phyloP scores from a whole-genome alignment of 2,329 filamentous ascomycete genomes.

The Waltergamsia citrina region DNA sequence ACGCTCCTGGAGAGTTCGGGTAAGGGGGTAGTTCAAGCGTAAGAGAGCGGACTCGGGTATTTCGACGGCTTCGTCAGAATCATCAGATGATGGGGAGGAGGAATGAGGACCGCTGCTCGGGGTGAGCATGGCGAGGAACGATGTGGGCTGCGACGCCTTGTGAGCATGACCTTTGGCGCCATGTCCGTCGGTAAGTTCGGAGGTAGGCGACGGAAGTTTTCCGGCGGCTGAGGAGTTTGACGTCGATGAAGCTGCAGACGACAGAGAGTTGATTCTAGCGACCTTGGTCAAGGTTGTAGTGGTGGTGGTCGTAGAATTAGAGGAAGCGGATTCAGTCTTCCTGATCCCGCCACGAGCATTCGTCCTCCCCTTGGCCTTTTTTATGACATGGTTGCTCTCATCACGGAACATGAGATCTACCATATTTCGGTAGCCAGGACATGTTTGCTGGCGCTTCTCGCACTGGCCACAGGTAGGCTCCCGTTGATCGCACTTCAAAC shows the following conservation, averaged over 20 bases:
- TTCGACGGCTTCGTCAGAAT: constrained; percentile 3
- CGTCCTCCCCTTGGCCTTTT: constrained; percentile 30
- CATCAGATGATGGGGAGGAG: constrained; percentile 8
- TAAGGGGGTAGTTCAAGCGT: constrained; percentile 7
- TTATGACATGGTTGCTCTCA: constrained; percentile 45
- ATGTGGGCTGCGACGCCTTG: constrained; percentile 3
- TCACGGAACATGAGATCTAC: constrained; percentile 50
- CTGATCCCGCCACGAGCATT: constrained; percentile 12
- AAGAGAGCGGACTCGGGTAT: constrained; percentile 1
- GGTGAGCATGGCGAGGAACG: constrained; percentile 14
- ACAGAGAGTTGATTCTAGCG: not conserved
- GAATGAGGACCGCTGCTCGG: constrained; percentile 8
- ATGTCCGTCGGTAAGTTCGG: not conserved
- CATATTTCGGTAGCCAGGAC: constrained; percentile 45
- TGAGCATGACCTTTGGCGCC: not conserved
- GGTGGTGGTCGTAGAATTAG: not conserved
- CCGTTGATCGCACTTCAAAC: constrained; percentile 39
- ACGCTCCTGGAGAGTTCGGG: constrained; percentile 26
- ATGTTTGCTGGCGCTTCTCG: constrained; percentile 38
- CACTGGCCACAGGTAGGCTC: constrained; percentile 45
- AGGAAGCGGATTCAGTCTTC: constrained; percentile 8
- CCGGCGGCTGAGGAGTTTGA: too few relatives aligned
- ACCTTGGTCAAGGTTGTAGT: not conserved
- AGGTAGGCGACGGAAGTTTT: not conserved
- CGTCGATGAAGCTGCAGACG: not conserved